Evolutionary conservation across 768 basidiomycete genomes (phyloP).

Genomic region (Dioszegia aurantiaca): DNA sequence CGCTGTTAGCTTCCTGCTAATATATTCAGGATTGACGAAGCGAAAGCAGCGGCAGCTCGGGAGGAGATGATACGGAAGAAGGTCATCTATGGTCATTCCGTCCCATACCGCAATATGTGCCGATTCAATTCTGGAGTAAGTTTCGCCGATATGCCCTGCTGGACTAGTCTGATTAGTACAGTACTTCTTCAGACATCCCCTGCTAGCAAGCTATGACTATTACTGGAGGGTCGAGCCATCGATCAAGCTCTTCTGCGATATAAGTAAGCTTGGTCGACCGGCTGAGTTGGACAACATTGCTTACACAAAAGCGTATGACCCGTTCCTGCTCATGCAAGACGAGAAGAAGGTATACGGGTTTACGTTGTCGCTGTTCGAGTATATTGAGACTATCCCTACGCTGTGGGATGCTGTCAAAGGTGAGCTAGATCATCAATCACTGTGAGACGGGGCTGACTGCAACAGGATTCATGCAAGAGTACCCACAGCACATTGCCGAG

Average conservation of each 20-base stretch:
- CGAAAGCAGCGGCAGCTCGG: constrained; percentile 60
- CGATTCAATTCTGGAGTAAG: constrained; percentile 85
- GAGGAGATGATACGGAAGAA: constrained; percentile 63
- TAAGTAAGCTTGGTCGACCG: constrained; percentile 31
- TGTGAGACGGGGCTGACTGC: constrained; percentile 4
- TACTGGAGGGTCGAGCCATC: constrained; percentile 91
- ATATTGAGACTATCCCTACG: constrained; percentile 72
- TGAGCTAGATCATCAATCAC: constrained; percentile 38
- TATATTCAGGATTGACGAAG: constrained; percentile 64
- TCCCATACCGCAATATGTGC: constrained; percentile 87
- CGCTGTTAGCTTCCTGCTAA: neutral
- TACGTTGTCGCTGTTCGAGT: constrained; percentile 75
- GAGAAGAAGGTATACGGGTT: constrained; percentile 84
- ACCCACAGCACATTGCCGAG: constrained; percentile 63
- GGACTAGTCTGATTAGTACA: constrained; percentile 44
- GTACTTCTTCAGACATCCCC: constrained; percentile 80
- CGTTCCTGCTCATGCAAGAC: constrained; percentile 76
- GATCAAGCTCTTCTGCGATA: constrained; percentile 76
- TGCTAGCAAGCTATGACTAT: constrained; percentile 72
- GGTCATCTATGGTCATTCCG: constrained; percentile 60
- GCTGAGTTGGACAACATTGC: neutral
- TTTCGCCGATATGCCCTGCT: constrained; percentile 23
- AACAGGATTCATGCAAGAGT: constrained; percentile 64
- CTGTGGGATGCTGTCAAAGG: constrained; percentile 75
- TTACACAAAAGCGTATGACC: constrained; percentile 57